Evolutionary conservation across 2,329 filamentous ascomycete genomes (phyloP), one percentile per base, ranked within the genome.

Genomic region (Cladobotryum mycophilum): DNA sequence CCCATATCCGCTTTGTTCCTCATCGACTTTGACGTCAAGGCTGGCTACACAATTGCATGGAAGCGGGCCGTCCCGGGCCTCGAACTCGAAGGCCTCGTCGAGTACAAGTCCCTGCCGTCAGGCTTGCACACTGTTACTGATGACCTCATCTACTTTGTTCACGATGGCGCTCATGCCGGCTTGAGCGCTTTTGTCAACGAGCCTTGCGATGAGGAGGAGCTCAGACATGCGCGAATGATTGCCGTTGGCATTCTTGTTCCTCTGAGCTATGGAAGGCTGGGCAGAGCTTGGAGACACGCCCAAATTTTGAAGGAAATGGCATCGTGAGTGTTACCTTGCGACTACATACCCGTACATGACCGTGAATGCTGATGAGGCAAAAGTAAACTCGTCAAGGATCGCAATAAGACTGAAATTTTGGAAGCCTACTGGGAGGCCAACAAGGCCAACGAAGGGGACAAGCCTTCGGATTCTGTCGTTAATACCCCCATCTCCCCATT

Each of bases 91-190:
- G 89, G 89, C 49, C 83, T 87, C 20, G 89, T 96, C 62, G 93
- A 99, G 70, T 99, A 90, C 79, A 97, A 96, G 71, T 95, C 89
- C 55, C 78, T 99, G 43, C 93, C 93, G 2, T 97, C 92, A 0
- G 93, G 93, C 20, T 70, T 96, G 45, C 93, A 99, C 70, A 87
- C 89, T 51, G 89, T 97, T 17, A 76, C 85, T 33, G 83, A 91
- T 58, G 93, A 99, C 68, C 76, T 97, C 47, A 88, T 90, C 62
- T 99, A 97, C 74, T 99, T 97, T 67, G 84, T 95, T 41, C 90
- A 97, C 64, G 85, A 82, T 54, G 74, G 81, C 44, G 76, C 81
- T 42, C 85, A 90, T 71, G 91, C 90, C 5, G 93, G 93, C 25
- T 77, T 97, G 59, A 96, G 90, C 71, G 90, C 91, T 25, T 99